These are phyloP conservation scores for Chlorella sp. DNA, from an alignment of 139 green algal species.

Conservation along the genomic window DNA sequence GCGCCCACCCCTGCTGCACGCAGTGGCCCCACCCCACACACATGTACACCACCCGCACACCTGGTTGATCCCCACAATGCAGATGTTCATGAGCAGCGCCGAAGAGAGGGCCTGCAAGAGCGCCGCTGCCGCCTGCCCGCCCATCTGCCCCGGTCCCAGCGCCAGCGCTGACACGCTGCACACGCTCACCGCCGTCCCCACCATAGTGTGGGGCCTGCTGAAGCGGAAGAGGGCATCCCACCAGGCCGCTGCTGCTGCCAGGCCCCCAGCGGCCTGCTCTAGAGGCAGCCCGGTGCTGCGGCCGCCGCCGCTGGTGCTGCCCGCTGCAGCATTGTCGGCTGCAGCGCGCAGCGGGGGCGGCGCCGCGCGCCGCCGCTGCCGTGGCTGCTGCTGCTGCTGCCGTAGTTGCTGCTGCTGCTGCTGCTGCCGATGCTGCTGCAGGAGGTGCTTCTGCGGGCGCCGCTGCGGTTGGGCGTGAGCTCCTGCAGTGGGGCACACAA, in stretches of 20 bases:
- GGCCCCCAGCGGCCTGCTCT: neutral
- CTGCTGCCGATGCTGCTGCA: neutral
- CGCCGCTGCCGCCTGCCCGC: neutral
- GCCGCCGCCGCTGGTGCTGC: neutral
- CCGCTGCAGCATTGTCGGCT: conserved; percentile 1
- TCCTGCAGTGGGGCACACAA: neutral
- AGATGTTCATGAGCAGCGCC: conserved; percentile 94
- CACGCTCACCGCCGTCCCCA: conserved; percentile 87
- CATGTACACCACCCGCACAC: neutral
- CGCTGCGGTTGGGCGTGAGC: neutral
- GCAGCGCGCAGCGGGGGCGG: neutral
- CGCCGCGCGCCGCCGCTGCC: neutral
- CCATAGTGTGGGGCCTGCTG: conserved; percentile 90
- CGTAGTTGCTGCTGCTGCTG: neutral
- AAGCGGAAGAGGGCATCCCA: conserved; percentile 69
- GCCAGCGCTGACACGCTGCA: conserved; percentile 85
- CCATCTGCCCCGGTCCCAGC: conserved; percentile 35
- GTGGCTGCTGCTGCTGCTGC: neutral
- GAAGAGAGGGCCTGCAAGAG: conserved; percentile 70
- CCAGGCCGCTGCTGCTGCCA: neutral
- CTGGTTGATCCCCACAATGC: conserved; percentile 90
- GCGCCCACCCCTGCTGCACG: too few species aligned
- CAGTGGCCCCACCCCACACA: too few species aligned
- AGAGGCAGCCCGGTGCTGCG: neutral
- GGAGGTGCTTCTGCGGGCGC: neutral